Base-by-base conservation (phyloP, 331 rosid species). In the Quercus phellos region DNA sequence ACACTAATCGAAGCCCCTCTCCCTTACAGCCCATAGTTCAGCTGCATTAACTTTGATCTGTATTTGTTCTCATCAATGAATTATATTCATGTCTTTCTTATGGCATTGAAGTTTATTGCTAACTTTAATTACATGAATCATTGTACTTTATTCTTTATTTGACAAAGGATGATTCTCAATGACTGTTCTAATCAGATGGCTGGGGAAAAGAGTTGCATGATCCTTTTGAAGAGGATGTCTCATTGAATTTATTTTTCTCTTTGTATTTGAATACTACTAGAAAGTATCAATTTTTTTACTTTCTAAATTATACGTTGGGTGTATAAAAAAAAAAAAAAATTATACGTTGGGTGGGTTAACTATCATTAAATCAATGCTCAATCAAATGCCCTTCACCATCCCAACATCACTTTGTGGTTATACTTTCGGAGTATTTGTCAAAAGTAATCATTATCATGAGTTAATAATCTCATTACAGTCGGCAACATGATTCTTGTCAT, bases 401-500 rank as follows among this genome's bases (percentile, higher is more conserved):
- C 85, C 83, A 75, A 75, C 81, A 75, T 43, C 19, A 29, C 55
- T 70, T 70, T 76, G 85, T 77, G 88, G 64, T 27, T 35, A 66
- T 76, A 68, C 81, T 78, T 71, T 80, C 61, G 72, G 30, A 63
- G 22, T 50, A 6, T 58, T 73, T 35, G 74, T 85, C 82, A 75
- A 85, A 85, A 79, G 88, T 66, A 78, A 82, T 79, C 74, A 85
- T 38, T 38, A 38, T 85, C 79, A 78, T 85, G 75, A 73, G 69
- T 80, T 85, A 79, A 76, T 79, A 79, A 85, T 85, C 81, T 68
- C 72, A 68, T 76, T 63, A 85, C 73, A 78, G 78, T 56, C 77
- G 55, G 38, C 74, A 79, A 19, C 55, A 76, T 51, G 21, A 77
- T 81, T 72, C 51, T n/a, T 66, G 10, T 6, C n/a, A 34, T 66